Conservation (phyloP, 768 basidiomycete genomes). For the Hypsizygus marmoreus region DNA sequence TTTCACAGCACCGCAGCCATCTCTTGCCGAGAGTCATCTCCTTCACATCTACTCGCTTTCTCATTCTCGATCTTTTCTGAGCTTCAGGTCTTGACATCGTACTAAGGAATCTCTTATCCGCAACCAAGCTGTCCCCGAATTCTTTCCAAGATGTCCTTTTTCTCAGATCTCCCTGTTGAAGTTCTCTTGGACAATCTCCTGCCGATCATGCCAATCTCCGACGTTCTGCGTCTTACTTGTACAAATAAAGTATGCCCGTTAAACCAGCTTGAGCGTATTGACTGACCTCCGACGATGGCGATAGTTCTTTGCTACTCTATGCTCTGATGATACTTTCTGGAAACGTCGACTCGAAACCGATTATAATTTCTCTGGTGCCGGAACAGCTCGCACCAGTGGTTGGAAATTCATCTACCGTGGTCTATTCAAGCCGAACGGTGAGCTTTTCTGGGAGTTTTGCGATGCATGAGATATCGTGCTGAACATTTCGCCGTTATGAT, state of each 20-base stretch:
- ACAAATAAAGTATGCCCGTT: slow-evolving; percentile 51
- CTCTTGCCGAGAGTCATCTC: no score
- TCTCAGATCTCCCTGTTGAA: slow-evolving; percentile 70
- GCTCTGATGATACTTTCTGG: slow-evolving; percentile 81
- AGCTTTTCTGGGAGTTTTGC: slow-evolving; percentile 18
- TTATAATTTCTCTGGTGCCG: slow-evolving; percentile 75
- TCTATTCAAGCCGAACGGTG: slow-evolving; percentile 70
- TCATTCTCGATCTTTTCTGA: no score
- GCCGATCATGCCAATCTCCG: slow-evolving; percentile 51
- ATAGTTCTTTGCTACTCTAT: slow-evolving; percentile 58
- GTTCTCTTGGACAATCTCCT: slow-evolving; percentile 76
- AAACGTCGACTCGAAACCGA: slow-evolving; percentile 65
- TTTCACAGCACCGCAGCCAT: no score
- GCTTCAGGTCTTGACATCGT: no score
- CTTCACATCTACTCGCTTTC: no score
- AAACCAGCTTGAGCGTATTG: not conserved
- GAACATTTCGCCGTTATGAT: slow-evolving; percentile 1
- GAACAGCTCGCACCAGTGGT: slow-evolving; percentile 73
- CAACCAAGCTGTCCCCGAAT: no score
- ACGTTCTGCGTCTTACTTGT: slow-evolving; percentile 58
- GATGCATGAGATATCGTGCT: slow-evolving; percentile 1
- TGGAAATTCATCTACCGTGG: slow-evolving; percentile 83
- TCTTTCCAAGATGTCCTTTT: slow-evolving; percentile 35
- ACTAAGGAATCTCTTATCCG: no score
- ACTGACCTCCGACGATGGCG: slow-evolving; percentile 1